phyloP scores from a whole-genome alignment of 805 yeast genomes.

The Candida schatavii region DNA sequence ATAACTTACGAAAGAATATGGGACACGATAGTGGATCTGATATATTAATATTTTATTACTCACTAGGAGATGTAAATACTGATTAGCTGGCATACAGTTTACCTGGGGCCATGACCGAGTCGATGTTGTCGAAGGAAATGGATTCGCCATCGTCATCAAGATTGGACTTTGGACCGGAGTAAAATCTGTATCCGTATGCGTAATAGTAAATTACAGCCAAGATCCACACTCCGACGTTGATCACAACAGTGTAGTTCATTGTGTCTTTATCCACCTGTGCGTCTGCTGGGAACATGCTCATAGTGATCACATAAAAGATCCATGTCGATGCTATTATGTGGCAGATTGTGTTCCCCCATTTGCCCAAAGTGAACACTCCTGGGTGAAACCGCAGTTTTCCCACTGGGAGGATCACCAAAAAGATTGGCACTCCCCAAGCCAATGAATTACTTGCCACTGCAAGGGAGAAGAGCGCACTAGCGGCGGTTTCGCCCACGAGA shows the following conservation, averaged over 20 bases:
- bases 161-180: constrained; percentile 29
- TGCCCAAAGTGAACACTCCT: constrained; percentile 59
- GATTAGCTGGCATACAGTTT: too few relatives aligned
- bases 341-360: constrained; percentile 37
- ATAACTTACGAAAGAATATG: too few relatives aligned
- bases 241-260: constrained; percentile 36
- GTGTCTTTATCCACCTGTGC: constrained; percentile 12
- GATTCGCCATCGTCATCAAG: constrained; percentile 10
- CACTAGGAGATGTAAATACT: too few relatives aligned
- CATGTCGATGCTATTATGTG: constrained; percentile 41
- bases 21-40: too few relatives aligned
- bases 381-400: constrained; percentile 42
- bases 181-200: constrained; percentile 23
- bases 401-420: constrained; percentile 15
- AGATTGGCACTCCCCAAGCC: constrained; percentile 40
- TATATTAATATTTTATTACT: too few relatives aligned
- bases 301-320: constrained; percentile 23
- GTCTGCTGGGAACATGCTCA: constrained; percentile 22
- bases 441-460: constrained; percentile 42
- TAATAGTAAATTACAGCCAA: constrained; percentile 22
- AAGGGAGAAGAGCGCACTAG: constrained; percentile 43
- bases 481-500: constrained; percentile 39
- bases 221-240: constrained; percentile 29
- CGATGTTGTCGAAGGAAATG: neutral
- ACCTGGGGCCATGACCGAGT: neutral